phyloP scores from a whole-genome alignment of 441 rosid species.

The Euphorbia celastroides region DNA sequence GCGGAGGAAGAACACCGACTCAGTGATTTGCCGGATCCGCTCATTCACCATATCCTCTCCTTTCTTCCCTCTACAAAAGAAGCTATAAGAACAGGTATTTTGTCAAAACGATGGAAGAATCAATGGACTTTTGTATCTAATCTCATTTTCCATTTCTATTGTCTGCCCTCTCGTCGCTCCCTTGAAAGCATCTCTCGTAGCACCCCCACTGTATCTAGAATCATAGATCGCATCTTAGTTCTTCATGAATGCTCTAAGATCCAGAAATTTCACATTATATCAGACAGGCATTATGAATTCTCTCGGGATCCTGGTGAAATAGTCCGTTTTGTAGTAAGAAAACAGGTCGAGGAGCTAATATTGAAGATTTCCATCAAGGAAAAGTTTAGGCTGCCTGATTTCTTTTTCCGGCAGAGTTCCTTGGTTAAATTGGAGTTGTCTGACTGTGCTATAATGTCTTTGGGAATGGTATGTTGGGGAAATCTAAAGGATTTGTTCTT shows the following conservation, averaged over 20 bases:
- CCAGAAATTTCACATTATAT: background rate
- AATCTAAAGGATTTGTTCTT: too few species aligned
- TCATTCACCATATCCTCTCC: background rate
- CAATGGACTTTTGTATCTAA: background rate
- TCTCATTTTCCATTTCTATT: conserved; percentile 9
- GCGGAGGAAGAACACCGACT: background rate
- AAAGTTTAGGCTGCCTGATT: background rate
- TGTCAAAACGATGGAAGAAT: conserved; percentile 10
- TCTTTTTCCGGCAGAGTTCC: background rate
- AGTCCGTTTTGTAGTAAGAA: background rate
- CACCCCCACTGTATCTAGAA: background rate
- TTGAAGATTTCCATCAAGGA: too few species aligned
- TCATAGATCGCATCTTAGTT: background rate
- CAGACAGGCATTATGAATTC: background rate
- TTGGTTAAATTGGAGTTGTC: background rate
- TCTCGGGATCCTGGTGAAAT: background rate
- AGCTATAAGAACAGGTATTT: background rate
- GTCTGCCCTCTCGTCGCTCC: background rate
- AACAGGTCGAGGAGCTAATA: too few species aligned
- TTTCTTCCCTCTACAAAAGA: background rate
- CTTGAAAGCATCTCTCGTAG: background rate
- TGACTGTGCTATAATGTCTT: background rate
- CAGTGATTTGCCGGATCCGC: background rate
- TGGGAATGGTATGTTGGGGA: too few species aligned
- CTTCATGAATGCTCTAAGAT: background rate